Conservation (phyloP, 495 filamentous ascomycete genomes). For the Tuber indicum region DNA sequence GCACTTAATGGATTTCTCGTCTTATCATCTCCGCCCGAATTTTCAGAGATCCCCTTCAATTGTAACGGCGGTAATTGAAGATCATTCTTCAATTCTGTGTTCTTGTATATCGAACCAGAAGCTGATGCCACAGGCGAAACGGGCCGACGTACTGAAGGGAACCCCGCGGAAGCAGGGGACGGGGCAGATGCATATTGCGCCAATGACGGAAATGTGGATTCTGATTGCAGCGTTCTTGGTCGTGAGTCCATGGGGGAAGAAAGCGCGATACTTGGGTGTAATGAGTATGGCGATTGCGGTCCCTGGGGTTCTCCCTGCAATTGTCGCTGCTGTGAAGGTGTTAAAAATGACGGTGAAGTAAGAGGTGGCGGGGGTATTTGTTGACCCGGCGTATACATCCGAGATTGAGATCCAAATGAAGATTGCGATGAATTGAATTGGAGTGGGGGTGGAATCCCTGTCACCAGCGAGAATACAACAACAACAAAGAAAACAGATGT, state of each 20-base stretch:
- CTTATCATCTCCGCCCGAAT: conserved; percentile 17
- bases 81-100: conserved; percentile 27
- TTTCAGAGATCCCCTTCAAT: conserved; percentile 15
- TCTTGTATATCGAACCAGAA: conserved; percentile 19
- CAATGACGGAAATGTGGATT: conserved; percentile 37
- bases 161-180: conserved; percentile 30
- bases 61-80: conserved; percentile 39
- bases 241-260: conserved; percentile 39
- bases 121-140: conserved; percentile 25
- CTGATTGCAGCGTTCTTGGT: conserved; percentile 38
- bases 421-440: conserved; percentile 33
- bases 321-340: conserved; percentile 32
- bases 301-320: conserved; percentile 38
- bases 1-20: conserved; percentile 17
- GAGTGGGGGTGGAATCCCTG: conserved; percentile 39
- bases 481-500: conserved; percentile 42
- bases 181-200: conserved; percentile 35
- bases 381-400: conserved; percentile 26
- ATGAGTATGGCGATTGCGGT: conserved; percentile 38
- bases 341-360: conserved; percentile 36
- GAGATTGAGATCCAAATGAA: conserved; percentile 24
- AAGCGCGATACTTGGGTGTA: conserved; percentile 27
- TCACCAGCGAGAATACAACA: conserved; percentile 36
- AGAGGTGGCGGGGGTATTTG: conserved; percentile 24
- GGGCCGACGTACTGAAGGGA: conserved; percentile 28